Evolutionary conservation across 352 stramenopile species (phyloP), one percentile per base, ranked within the genome.

Genomic region (Halophytophthora batemanensis): DNA sequence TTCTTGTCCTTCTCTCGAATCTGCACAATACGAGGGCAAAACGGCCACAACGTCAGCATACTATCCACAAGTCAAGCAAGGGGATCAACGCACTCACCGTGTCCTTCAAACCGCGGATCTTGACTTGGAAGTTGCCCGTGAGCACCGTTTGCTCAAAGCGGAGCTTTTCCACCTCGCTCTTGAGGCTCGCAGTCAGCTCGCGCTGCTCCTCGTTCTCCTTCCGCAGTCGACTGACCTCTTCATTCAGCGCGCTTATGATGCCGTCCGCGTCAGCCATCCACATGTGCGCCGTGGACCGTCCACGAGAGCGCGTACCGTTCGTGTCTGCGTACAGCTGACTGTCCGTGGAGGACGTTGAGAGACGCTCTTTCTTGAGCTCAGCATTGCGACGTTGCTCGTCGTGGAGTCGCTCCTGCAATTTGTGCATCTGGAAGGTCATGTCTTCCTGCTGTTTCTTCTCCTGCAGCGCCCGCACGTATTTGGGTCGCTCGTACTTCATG

Each of bases 1-100:
- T 90, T 89, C 56, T 94, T 92, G 50, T 94, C 79, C 52, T 94
- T 94, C 33, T 94, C 78, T 45, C 83, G 74, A 55, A 89, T 53
- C 73, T 86, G 48, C 11, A 67, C 21, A 52, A 34, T 15, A 25
- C 5, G 22, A 38, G 41, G 25, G 18, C 17, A 45, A 25, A 43
- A 33, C 22, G 29, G 19, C 42, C 12, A 56, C 34, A 31, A 38
- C 22, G 33, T 22, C 13, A 31, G 28, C 23, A 40, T 31, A n/a
- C 11, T 35, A 39, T 2, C 3, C 15, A 21, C 7, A 17, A 19
- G 18, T 23, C 45, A 7, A 28, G 5, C 21, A 7, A 31, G 29
- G 5, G 33, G 22, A 13, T 35, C 18, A 23, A 25, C 19, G 8
- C 1, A 11, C 56, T 25, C 59, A 86, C 77, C 44, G 56, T 69